phyloP scores from a whole-genome alignment of 345 rosid species.

The Garcia nutans region DNA sequence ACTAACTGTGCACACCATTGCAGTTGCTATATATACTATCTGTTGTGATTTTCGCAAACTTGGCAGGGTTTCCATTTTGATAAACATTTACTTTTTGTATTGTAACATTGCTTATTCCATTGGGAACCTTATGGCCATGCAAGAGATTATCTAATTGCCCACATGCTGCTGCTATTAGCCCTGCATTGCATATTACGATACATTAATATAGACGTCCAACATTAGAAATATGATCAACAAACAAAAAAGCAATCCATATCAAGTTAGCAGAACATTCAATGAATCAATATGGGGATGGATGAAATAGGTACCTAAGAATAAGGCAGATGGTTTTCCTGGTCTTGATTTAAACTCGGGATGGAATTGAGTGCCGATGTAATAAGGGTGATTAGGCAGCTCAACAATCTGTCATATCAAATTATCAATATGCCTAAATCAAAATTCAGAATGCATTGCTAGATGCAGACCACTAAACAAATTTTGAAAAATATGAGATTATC shows the following conservation, averaged over 20 bases:
- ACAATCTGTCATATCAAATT: slow-evolving; percentile 15
- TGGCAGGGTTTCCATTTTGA: slow-evolving; percentile 47
- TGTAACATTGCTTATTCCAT: slow-evolving; percentile 36
- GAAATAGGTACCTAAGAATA: slow-evolving; percentile 60
- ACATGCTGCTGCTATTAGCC: slow-evolving; percentile 81
- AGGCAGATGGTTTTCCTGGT: slow-evolving; percentile 87
- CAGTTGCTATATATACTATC: slow-evolving; percentile 54
- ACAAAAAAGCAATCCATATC: background rate
- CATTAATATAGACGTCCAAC: background rate
- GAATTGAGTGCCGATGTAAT: slow-evolving; percentile 57
- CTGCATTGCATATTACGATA: slow-evolving; percentile 37
- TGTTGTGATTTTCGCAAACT: slow-evolving; percentile 43
- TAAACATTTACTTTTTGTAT: slow-evolving; percentile 29
- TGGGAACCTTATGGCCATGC: slow-evolving; percentile 35
- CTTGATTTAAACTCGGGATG: slow-evolving; percentile 97
- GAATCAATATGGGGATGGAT: background rate
- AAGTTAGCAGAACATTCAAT: background rate
- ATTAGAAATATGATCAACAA: background rate
- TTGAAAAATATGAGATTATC: background rate
- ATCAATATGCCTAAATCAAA: background rate
- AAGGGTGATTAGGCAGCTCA: slow-evolving; percentile 31
- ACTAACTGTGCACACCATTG: slow-evolving; percentile 56
- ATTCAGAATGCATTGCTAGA: background rate
- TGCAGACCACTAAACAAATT: background rate
- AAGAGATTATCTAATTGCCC: slow-evolving; percentile 54